Base-by-base conservation (phyloP, 2,329 filamentous ascomycete genomes). In the Coniosporium tulheliwenetii region DNA sequence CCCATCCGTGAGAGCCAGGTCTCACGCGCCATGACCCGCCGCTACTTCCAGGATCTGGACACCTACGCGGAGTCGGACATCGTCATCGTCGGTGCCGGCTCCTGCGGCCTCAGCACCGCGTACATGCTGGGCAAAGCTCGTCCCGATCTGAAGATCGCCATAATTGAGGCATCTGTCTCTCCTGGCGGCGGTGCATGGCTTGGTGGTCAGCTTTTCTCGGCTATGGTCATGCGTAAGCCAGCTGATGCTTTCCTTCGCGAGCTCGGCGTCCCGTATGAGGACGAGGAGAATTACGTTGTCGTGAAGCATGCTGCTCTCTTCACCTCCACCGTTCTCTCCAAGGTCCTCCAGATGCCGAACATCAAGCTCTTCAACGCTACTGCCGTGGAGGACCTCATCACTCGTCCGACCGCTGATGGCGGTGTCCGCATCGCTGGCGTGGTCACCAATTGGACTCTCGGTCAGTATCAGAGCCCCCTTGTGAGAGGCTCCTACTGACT, bases 361-460 rank as follows among this genome's bases (percentile, higher is more conserved):
- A 75, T 94, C 55, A 95, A 95, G 75, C 77, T 95, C 46, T 95
- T 94, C 77, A 95, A 95, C 59, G 86, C 86, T 32, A 94, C 87
- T 31, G 73, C 81, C 14, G 86, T 95, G 36, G 87, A 95, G 65
- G 86, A 95, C 55, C 69, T 95, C 47, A 89, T 95, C 63, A 94
- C 86, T 14, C 82, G 86, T 36, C 75, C 75, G 10, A 61, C 64
- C 37, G 57, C 62, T 35, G 65, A 61, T 33, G 65, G 67, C 14
- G n/a, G n/a, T n/a, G 63, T 93, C 36, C 77, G 82, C 47, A 79
- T 94, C 48, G 82, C 85, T 8, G 86, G 86, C 52, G 86, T 94
- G 1, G 87, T 95, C 41, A 93, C 85, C 54, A 95, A 95, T 73
- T 95, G 86, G 86, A 94, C 86, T 1, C 73, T 94, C n/a, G n/a